phyloP scores from a whole-genome alignment of 2,329 filamentous ascomycete genomes.

The Mariannaea sp. region DNA sequence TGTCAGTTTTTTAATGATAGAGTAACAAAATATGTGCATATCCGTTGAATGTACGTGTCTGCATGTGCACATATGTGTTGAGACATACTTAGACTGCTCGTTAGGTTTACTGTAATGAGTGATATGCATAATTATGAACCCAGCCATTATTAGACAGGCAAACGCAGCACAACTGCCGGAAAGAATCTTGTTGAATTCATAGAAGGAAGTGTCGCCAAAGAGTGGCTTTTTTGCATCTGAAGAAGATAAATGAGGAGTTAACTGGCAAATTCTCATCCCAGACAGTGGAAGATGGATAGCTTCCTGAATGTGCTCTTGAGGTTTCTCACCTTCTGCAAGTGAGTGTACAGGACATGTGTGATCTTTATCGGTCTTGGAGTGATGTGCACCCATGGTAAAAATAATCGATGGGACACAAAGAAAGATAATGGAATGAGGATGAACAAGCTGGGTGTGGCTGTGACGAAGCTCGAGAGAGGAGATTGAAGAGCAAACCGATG shows the following conservation, averaged over 20 bases:
- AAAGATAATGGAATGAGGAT: neutral
- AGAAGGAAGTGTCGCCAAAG: constrained; percentile 16
- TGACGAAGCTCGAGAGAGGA: neutral
- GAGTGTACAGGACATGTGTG: constrained; percentile 10
- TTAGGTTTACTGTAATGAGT: constrained; percentile 28
- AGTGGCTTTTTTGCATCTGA: constrained; percentile 24
- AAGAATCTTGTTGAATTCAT: constrained; percentile 27
- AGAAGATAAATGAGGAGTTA: neutral
- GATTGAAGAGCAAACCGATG: neutral
- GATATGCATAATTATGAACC: constrained; percentile 23
- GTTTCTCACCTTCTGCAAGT: constrained; percentile 3
- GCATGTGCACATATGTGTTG: no score
- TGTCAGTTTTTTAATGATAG: no score
- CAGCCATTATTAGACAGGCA: constrained; percentile 23
- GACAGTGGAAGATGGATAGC: neutral
- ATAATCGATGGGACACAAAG: neutral
- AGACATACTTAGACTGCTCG: constrained; percentile 32
- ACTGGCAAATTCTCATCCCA: neutral
- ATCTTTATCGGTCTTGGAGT: constrained; percentile 8
- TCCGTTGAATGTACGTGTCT: no score
- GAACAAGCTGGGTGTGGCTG: neutral
- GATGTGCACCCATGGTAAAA: constrained; percentile 3
- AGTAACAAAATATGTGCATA: no score
- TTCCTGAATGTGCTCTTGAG: no score
- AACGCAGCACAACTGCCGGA: constrained; percentile 27